phyloP scores from a whole-genome alignment of 352 stramenopile genomes.

The Phytophthora foliorum region DNA sequence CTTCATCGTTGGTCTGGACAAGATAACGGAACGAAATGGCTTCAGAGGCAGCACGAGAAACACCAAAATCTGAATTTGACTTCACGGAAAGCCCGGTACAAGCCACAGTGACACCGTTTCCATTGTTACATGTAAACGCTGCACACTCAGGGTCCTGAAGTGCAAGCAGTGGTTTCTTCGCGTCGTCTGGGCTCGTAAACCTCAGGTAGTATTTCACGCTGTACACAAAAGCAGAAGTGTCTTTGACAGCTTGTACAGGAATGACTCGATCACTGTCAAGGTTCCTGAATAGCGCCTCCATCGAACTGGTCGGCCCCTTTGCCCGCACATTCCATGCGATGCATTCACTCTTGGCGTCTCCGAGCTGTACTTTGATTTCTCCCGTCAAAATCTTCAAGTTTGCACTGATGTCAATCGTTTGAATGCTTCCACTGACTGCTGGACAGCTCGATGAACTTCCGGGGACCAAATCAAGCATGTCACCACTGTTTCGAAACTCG shows the following conservation, averaged over 20 bases:
- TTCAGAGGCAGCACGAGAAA: conserved; percentile 44
- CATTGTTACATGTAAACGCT: conserved; percentile 61
- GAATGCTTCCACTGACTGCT: conserved; percentile 46
- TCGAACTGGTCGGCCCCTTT: conserved; percentile 39
- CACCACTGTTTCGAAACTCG: conserved; percentile 56
- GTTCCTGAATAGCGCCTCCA: conserved; percentile 49
- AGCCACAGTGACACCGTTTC: conserved; percentile 28
- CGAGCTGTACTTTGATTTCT: conserved; percentile 50
- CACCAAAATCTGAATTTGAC: conserved; percentile 60
- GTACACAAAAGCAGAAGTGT: conserved; percentile 43
- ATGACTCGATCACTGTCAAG: conserved; percentile 52
- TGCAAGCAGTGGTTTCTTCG: conserved; percentile 38
- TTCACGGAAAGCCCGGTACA: conserved; percentile 50
- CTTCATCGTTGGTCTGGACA: conserved; percentile 53
- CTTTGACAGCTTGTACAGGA: conserved; percentile 53
- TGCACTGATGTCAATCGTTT: conserved; percentile 75
- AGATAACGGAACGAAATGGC: conserved; percentile 67
- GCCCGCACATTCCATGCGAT: conserved; percentile 59
- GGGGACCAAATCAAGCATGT: conserved; percentile 64
- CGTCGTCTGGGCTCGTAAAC: conserved; percentile 56
- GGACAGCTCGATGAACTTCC: conserved; percentile 47
- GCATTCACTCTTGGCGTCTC: conserved; percentile 49
- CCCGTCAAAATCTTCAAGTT: conserved; percentile 54
- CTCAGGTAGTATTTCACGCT: conserved; percentile 59
- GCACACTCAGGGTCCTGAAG: conserved; percentile 43